Evolutionary conservation across 768 basidiomycete genomes (phyloP).

Genomic region (Kwoniella europaea): DNA sequence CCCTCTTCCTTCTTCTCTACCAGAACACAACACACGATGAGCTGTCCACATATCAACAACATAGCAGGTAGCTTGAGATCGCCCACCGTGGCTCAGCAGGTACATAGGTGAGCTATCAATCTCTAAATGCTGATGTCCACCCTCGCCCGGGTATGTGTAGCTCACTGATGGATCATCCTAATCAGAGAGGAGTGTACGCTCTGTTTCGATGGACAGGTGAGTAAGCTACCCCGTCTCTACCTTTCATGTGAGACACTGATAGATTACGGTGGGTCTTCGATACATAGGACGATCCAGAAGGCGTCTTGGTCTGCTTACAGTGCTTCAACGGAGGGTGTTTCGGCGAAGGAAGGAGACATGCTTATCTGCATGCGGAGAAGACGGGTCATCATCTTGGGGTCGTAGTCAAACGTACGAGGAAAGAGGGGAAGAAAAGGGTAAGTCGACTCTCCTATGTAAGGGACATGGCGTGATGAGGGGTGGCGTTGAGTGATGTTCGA

Average conservation of each 20-base stretch:
- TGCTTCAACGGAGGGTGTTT: constrained; percentile 96
- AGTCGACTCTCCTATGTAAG: constrained; percentile 55
- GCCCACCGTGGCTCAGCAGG: constrained; percentile 41
- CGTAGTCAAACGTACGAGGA: constrained; percentile 76
- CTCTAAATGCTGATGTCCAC: not conserved
- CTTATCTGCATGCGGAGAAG: constrained; percentile 72
- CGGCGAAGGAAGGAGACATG: constrained; percentile 68
- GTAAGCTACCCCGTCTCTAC: constrained; percentile 17
- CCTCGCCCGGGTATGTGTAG: not conserved
- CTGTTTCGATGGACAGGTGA: constrained; percentile 91
- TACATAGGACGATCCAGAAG: constrained; percentile 70
- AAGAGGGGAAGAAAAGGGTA: constrained; percentile 70
- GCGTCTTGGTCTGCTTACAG: constrained; percentile 83
- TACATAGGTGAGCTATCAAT: constrained; percentile 41
- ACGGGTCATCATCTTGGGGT: constrained; percentile 76
- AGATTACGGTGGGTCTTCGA: not conserved
- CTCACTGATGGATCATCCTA: constrained; percentile 17
- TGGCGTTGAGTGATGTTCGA: constrained; percentile 7
- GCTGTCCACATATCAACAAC: constrained; percentile 35
- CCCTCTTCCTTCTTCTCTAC: not conserved
- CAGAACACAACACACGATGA: constrained; percentile 20
- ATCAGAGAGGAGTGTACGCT: constrained; percentile 89
- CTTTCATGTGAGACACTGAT: too few species aligned
- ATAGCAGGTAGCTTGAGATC: constrained; percentile 29
- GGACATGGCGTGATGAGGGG: not conserved